Base-by-base conservation (phyloP, 768 basidiomycete species). In the Lactarius indigo region DNA sequence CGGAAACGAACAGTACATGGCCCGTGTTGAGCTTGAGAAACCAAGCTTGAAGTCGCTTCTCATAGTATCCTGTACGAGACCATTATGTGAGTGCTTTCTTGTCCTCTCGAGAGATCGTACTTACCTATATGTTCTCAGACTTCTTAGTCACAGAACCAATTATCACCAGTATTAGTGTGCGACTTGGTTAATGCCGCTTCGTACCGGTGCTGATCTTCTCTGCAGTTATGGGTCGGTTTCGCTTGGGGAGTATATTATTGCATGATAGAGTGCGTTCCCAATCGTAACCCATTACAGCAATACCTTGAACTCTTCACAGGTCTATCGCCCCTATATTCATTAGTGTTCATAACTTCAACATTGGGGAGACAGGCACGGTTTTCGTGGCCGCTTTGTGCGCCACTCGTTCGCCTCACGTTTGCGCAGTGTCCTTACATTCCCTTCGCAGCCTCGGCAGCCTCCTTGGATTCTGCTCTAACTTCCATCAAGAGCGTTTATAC, bases 191-290 rank as follows among this genome's bases (percentile, higher is more conserved):
- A 28, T 44, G 35, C 54, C 23, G n/a, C 1, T 35, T 30, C 2
- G 33, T 17, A 23, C 20, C 15, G 8, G 13, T 15, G 4, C 30
- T 30, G 5, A 50, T 55, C 13, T 3, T 50, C 1, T 31, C 17
- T 35, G 20, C 74, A 90, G 87, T 72, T 89, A n/a, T 89, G 87
- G 88, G 77, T 87, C 35, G 86, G 87, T 60, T 86, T 93, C 65
- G 82, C 84, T 0, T 94, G 91, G 91, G 91, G 91, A 0, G 83
- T 91, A 6, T 74, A 88, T 26, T 94, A 84, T 71, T 86, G 85
- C 62, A 77, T 92, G 73, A 79, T 90, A 35, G 84, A 85, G 86
- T 87, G 71, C 54, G 70, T 63, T 39, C 42, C 39, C 23, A 59
- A 56, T 10, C 47, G 39, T 7, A 50, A 39, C 42, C 54, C 30